Evolutionary conservation across 2,329 filamentous ascomycete genomes (phyloP).

Genomic region (Cladophialophora exuberans): DNA sequence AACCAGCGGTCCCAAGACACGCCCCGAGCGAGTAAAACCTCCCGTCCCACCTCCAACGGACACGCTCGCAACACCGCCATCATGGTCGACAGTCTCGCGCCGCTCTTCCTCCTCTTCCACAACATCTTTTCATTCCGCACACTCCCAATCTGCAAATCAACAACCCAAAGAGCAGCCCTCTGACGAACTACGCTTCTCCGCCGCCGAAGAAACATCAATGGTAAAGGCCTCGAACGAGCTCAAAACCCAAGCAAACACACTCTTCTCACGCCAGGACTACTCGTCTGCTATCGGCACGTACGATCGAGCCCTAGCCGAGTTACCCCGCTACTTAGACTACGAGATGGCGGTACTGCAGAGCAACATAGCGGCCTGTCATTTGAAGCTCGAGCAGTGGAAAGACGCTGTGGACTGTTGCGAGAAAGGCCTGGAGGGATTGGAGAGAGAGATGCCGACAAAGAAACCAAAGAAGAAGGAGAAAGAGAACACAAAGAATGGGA

Average conservation of each 20-base stretch:
- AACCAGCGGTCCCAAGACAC: slow-evolving; percentile 28
- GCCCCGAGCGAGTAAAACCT: slow-evolving; percentile 31
- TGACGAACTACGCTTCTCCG: slow-evolving; percentile 49
- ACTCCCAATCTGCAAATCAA: too few species aligned
- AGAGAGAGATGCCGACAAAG: slow-evolving; percentile 57
- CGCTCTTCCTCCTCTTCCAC: slow-evolving; percentile 26
- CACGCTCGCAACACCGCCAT: slow-evolving; percentile 15
- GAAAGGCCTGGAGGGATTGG: slow-evolving; percentile 72
- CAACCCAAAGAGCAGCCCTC: too few species aligned
- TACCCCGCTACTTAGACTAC: slow-evolving; percentile 84
- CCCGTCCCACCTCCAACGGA: slow-evolving; percentile 11
- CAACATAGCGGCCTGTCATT: slow-evolving; percentile 86
- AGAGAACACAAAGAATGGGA: slow-evolving; percentile 12
- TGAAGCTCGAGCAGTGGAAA: slow-evolving; percentile 86
- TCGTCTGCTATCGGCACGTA: slow-evolving; percentile 80
- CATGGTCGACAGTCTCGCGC: slow-evolving; percentile 24
- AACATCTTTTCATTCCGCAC: slow-evolving; percentile 36
- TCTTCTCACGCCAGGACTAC: slow-evolving; percentile 75
- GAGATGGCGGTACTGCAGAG: slow-evolving; percentile 84
- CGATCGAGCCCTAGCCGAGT: slow-evolving; percentile 74
- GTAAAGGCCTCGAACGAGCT: slow-evolving; percentile 71
- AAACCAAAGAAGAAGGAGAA: slow-evolving; percentile 35
- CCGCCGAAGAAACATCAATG: slow-evolving; percentile 61
- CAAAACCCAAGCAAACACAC: slow-evolving; percentile 75
- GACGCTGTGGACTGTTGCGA: slow-evolving; percentile 76